These are phyloP conservation scores for Didymella exigua DNA, from an alignment of 2,329 filamentous ascomycete species.

Conservation along the genomic window DNA sequence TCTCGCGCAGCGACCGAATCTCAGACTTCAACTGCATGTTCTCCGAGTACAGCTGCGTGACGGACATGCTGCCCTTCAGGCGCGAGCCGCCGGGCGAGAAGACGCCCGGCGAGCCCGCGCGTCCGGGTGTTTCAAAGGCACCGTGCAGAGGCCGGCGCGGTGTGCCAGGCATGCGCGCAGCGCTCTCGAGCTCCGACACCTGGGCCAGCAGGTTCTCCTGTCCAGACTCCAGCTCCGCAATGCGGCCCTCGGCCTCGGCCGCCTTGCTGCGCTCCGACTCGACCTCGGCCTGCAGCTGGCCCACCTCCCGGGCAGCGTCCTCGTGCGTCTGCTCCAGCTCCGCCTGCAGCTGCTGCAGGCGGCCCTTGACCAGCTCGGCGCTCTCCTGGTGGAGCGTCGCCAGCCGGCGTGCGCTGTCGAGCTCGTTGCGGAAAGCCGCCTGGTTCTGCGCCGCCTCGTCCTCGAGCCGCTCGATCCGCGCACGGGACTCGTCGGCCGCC, in stretches of 20 bases:
- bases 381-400: constrained; percentile 82
- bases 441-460: constrained; percentile 82
- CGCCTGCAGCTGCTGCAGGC: constrained; percentile 71
- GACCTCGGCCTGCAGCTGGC: constrained; percentile 56
- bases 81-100: constrained; percentile 62
- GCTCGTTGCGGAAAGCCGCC: constrained; percentile 83
- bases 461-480: constrained; percentile 82
- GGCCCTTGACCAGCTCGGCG: constrained; percentile 71
- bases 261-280: constrained; percentile 63
- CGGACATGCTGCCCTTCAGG: constrained; percentile 60
- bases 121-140: constrained; percentile 55
- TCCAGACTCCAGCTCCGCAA: constrained; percentile 68
- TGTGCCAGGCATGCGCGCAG: constrained; percentile 53
- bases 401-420: constrained; percentile 79
- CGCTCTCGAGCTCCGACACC: constrained; percentile 50
- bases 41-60: constrained; percentile 68
- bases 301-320: constrained; percentile 65
- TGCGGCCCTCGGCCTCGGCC: constrained; percentile 64
- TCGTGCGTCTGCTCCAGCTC: constrained; percentile 69
- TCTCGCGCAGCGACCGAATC: constrained; percentile 74
- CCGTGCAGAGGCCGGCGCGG: constrained; percentile 61
- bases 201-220: constrained; percentile 66
- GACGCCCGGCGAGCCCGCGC: constrained; percentile 56
- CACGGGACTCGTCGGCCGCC: constrained; percentile 83
- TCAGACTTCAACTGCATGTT: constrained; percentile 70